phyloP scores from a whole-genome alignment of 805 yeast genomes.

The Yamadazyma endophytica region DNA sequence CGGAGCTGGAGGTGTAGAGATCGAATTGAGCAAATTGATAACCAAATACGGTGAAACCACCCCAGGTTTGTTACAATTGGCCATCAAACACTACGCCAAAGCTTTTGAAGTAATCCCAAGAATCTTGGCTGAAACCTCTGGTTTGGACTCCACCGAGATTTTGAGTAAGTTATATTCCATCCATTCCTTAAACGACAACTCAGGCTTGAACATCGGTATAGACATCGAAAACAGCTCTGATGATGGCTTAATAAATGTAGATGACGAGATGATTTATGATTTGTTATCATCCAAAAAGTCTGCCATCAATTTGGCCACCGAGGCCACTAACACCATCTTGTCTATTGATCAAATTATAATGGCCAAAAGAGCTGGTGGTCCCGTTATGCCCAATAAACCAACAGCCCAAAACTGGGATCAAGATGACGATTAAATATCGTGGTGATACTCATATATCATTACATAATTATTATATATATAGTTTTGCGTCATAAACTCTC shows the following conservation, averaged over 20 bases:
- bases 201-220: conserved; percentile 52
- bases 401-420: conserved; percentile 96
- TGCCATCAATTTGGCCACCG: conserved; percentile 91
- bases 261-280: conserved; percentile 69
- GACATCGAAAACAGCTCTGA: conserved; percentile 60
- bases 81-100: conserved; percentile 89
- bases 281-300: conserved; percentile 74
- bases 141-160: conserved; percentile 86
- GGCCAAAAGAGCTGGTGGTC: conserved; percentile 99
- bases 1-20: conserved; percentile 96
- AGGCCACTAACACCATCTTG: conserved; percentile 86
- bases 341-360: conserved; percentile 96
- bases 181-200: conserved; percentile 50
- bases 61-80: conserved; percentile 88
- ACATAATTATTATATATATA: too few relatives aligned
- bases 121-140: conserved; percentile 90
- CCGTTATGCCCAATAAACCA: conserved; percentile 78
- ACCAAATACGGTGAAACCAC: conserved; percentile 88
- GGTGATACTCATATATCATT: background rate
- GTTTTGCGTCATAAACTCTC: background rate
- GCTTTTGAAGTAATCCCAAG: conserved; percentile 95
- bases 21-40: conserved; percentile 75
- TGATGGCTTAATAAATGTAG: conserved; percentile 68
- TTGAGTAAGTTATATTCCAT: conserved; percentile 86
- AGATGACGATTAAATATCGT: conserved; percentile 46